A percentile compares a stretch with the other conserved stretches of the same genome.
These are phyloP conservation scores for Paragyromitra xinjiangensis DNA, from an alignment of 495 filamentous ascomycete genomes.

Conservation along the genomic window DNA sequence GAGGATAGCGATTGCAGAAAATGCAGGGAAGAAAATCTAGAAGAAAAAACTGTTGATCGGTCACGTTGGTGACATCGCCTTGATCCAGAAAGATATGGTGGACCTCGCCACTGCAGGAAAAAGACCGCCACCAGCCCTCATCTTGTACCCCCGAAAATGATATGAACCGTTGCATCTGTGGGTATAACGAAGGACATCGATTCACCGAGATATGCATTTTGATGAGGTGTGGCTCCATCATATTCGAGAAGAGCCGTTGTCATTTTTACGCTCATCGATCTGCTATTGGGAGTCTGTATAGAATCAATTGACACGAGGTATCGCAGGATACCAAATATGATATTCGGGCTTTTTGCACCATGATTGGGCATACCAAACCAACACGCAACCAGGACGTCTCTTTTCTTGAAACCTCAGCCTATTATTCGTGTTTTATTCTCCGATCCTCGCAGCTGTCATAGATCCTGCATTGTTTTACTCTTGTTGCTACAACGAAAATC, in stretches of 20 bases:
- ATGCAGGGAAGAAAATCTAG: constrained; percentile 22
- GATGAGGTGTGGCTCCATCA: not conserved
- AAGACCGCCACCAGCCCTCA: constrained; percentile 12
- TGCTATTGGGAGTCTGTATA: not conserved
- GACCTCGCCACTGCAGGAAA: constrained; percentile 3
- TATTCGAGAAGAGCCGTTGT: not conserved
- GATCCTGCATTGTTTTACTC: not conserved
- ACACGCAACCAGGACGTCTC: not conserved
- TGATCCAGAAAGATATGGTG: not conserved
- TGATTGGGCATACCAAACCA: not conserved
- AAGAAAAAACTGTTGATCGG: constrained; percentile 15
- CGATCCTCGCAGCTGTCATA: not conserved
- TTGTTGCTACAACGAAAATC: not conserved
- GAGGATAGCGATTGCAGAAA: constrained; percentile 2
- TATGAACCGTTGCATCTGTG: not conserved
- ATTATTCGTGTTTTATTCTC: not conserved
- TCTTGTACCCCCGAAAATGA: not conserved
- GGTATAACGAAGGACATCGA: not conserved
- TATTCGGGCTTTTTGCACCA: not conserved
- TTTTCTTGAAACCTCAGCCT: not conserved
- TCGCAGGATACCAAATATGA: constrained; percentile 2
- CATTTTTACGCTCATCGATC: not conserved
- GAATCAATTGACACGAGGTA: not conserved
- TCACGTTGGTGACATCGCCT: constrained; percentile 9
- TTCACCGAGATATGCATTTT: constrained; percentile 3